Conservation (phyloP, 2,329 filamentous ascomycete genomes). For the Pseudodiploospora longispora region DNA sequence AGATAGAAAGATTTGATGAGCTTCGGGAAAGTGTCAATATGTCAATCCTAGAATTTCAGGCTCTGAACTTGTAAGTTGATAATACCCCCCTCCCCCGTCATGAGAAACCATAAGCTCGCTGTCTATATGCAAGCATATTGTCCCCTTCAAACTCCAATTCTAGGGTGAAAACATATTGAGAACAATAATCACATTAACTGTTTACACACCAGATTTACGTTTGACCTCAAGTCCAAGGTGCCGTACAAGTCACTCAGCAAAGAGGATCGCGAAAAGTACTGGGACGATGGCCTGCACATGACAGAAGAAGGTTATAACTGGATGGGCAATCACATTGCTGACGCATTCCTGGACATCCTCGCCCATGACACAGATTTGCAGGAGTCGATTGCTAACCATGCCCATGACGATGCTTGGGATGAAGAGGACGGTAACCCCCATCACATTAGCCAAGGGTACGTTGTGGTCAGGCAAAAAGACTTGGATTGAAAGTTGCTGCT, state of each 20-base stretch:
- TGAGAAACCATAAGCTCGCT: neutral
- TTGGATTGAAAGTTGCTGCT: slow-evolving; percentile 29
- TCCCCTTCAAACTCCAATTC: too few species aligned
- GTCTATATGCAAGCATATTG: too few species aligned
- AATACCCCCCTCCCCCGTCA: neutral
- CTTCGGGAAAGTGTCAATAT: slow-evolving; percentile 41
- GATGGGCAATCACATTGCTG: slow-evolving; percentile 51
- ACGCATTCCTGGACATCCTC: slow-evolving; percentile 41
- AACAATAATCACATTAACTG: too few species aligned
- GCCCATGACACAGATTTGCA: slow-evolving; percentile 20
- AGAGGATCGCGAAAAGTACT: slow-evolving; percentile 40
- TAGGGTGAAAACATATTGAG: too few species aligned
- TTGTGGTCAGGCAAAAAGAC: slow-evolving; percentile 45
- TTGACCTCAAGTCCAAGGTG: slow-evolving; percentile 47
- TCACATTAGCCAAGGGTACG: slow-evolving; percentile 42
- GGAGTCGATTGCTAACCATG: neutral
- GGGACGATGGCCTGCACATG: slow-evolving; percentile 56
- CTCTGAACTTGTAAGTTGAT: slow-evolving; percentile 43
- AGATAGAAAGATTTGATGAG: slow-evolving; percentile 19
- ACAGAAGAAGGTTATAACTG: slow-evolving; percentile 51
- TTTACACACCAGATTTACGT: slow-evolving; percentile 17
- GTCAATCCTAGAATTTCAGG: slow-evolving; percentile 41
- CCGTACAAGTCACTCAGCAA: slow-evolving; percentile 44
- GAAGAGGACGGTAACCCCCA: slow-evolving; percentile 42
- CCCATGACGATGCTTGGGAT: slow-evolving; percentile 20